These are phyloP conservation scores for Cnidoscolus chayamansa DNA, from an alignment of 441 rosid species.

Conservation along the genomic window DNA sequence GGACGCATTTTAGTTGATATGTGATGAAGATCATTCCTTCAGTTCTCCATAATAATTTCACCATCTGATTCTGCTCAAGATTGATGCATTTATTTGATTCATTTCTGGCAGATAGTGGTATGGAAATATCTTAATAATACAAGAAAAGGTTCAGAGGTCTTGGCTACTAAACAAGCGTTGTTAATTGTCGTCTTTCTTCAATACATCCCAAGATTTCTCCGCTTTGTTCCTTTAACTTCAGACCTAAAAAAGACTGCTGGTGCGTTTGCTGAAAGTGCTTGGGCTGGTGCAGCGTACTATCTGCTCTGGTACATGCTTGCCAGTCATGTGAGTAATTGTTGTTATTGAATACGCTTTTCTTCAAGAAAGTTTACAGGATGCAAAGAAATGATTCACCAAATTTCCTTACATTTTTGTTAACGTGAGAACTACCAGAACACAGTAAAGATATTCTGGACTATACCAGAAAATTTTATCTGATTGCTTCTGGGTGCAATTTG, in stretches of 20 bases:
- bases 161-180: constrained; percentile 61
- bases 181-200: constrained; percentile 50
- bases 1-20: too few relatives aligned
- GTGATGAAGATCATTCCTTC: too few relatives aligned
- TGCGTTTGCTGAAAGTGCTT: constrained; percentile 83
- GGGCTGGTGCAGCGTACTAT: constrained; percentile 88
- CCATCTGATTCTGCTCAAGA: too few relatives aligned
- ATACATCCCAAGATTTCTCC: constrained; percentile 75
- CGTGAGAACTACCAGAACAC: too few relatives aligned
- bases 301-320: constrained; percentile 93
- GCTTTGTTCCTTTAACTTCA: constrained; percentile 71
- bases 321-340: constrained; percentile 64
- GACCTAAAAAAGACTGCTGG: constrained; percentile 85
- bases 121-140: constrained; percentile 54
- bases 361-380: too few relatives aligned
- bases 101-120: constrained; percentile 62
- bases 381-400: too few relatives aligned
- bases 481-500: constrained; percentile 13
- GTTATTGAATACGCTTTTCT: too few relatives aligned
- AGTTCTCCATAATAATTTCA: too few relatives aligned
- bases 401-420: too few relatives aligned
- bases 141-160: constrained; percentile 58
- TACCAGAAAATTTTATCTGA: background rate
- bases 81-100: background rate
- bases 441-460: too few relatives aligned